Evolutionary conservation across 495 filamentous ascomycete genomes (phyloP).

Genomic region (Neurospora intermedia): DNA sequence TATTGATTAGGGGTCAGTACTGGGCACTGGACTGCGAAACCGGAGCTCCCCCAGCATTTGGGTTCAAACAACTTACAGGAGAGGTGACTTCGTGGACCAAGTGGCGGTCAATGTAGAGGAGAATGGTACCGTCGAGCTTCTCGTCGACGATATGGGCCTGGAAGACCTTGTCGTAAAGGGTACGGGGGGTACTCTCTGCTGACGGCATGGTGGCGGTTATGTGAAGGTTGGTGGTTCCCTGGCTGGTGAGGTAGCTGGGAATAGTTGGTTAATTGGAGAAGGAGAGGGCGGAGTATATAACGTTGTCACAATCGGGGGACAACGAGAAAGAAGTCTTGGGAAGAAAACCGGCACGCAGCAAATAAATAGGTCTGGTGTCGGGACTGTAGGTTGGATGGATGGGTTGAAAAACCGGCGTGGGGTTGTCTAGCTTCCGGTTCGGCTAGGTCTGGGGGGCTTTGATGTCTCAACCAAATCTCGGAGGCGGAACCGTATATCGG

Average conservation of each 20-base stretch:
- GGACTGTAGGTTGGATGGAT: neutral
- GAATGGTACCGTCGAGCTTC: constrained; percentile 81
- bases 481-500: neutral
- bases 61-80: constrained; percentile 43
- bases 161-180: constrained; percentile 97
- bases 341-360: neutral
- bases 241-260: neutral
- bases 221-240: constrained; percentile 1
- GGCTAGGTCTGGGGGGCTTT: neutral
- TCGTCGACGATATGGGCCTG: constrained; percentile 87
- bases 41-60: neutral
- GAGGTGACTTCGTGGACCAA: constrained; percentile 97
- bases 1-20: constrained; percentile 20
- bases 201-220: constrained; percentile 55
- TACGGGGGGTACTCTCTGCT: constrained; percentile 66
- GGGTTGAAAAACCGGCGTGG: neutral
- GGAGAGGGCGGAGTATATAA: neutral
- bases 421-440: neutral
- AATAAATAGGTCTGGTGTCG: neutral
- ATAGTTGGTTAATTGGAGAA: neutral
- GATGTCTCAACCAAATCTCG: neutral
- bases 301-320: neutral
- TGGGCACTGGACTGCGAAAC: neutral
- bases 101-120: constrained; percentile 93
- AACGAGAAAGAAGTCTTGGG: neutral